Evolutionary conservation across 805 yeast species (phyloP).

Genomic region (Citeromyces nyonsensis): DNA sequence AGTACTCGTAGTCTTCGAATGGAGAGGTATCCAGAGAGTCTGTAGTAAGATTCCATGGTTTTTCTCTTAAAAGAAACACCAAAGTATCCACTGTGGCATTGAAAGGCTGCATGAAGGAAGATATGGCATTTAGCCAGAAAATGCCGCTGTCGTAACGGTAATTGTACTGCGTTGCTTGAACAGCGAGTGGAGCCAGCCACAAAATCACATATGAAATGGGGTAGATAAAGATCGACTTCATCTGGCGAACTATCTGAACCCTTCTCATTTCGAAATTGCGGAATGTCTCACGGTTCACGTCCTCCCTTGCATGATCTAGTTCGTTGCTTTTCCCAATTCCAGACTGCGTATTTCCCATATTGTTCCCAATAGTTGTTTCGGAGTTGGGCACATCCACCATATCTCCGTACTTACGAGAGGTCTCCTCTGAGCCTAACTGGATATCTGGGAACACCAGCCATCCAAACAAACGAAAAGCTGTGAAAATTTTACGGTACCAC

Average conservation of each 20-base stretch:
- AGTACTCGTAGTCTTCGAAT: conserved; percentile 11
- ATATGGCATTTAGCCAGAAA: conserved; percentile 47
- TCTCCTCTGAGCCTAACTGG: conserved; percentile 10
- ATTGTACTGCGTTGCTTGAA: conserved; percentile 35
- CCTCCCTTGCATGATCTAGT: conserved; percentile 10
- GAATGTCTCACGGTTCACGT: conserved; percentile 44
- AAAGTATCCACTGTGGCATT: conserved; percentile 65
- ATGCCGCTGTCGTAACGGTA: conserved; percentile 31
- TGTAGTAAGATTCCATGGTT: conserved; percentile 45
- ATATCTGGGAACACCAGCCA: conserved; percentile 13
- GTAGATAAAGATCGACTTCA: conserved; percentile 67
- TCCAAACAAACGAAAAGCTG: conserved; percentile 8
- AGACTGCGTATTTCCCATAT: conserved; percentile 1
- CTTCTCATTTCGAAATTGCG: conserved; percentile 48
- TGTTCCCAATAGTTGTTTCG: not conserved
- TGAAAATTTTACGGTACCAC: conserved; percentile 14
- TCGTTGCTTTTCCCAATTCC: conserved; percentile 6
- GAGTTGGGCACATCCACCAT: not conserved
- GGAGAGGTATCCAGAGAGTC: conserved; percentile 10
- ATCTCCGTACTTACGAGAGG: conserved; percentile 9
- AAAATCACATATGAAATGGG: conserved; percentile 69
- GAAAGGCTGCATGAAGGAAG: conserved; percentile 70
- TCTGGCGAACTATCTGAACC: conserved; percentile 55
- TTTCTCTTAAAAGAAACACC: conserved; percentile 66
- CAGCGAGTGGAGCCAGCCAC: conserved; percentile 71